Evolutionary conservation across 2,329 filamentous ascomycete genomes (phyloP).

Genomic region (Colletotrichum sp.): DNA sequence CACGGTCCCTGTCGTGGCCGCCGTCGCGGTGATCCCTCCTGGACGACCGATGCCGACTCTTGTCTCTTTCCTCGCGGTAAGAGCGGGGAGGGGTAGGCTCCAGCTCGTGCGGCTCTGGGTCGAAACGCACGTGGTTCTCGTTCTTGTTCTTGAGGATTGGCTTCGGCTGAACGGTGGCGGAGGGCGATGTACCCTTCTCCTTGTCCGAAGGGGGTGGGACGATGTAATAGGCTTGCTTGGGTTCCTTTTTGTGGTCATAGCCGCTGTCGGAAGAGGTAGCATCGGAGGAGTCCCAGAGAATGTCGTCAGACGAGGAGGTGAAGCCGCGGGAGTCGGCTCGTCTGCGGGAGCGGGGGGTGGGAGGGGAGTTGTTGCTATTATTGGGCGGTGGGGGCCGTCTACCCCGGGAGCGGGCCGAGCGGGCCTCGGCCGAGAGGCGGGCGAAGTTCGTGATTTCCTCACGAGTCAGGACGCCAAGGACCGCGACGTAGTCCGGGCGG

Average conservation of each 20-base stretch:
- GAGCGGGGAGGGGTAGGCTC: slow-evolving; percentile 30
- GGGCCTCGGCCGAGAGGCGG: slow-evolving; percentile 51
- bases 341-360: not conserved
- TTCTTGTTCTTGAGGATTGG: slow-evolving; percentile 68
- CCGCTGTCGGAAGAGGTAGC: slow-evolving; percentile 25
- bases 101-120: slow-evolving; percentile 53
- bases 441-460: slow-evolving; percentile 60
- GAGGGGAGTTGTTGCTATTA: slow-evolving; percentile 6
- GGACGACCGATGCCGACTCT: slow-evolving; percentile 26
- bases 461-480: slow-evolving; percentile 59
- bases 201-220: slow-evolving; percentile 37
- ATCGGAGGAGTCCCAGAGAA: slow-evolving; percentile 33
- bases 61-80: slow-evolving; percentile 35
- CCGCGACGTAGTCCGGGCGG: slow-evolving; percentile 63
- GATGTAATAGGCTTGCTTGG: slow-evolving; percentile 43
- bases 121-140: slow-evolving; percentile 61
- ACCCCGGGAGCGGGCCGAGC: slow-evolving; percentile 40
- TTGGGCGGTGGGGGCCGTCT: not conserved
- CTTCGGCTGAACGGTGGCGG: slow-evolving; percentile 51
- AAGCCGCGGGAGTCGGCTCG: slow-evolving; percentile 4
- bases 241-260: slow-evolving; percentile 27
- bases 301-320: slow-evolving; percentile 26
- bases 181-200: slow-evolving; percentile 32
- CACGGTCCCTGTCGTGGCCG: slow-evolving; percentile 38
- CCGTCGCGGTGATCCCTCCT: slow-evolving; percentile 27